A percentile compares a stretch with the other conserved stretches of the same genome.
These are phyloP conservation scores for Drechslera avenae DNA, from an alignment of 2,329 filamentous ascomycete genomes.

Conservation along the genomic window DNA sequence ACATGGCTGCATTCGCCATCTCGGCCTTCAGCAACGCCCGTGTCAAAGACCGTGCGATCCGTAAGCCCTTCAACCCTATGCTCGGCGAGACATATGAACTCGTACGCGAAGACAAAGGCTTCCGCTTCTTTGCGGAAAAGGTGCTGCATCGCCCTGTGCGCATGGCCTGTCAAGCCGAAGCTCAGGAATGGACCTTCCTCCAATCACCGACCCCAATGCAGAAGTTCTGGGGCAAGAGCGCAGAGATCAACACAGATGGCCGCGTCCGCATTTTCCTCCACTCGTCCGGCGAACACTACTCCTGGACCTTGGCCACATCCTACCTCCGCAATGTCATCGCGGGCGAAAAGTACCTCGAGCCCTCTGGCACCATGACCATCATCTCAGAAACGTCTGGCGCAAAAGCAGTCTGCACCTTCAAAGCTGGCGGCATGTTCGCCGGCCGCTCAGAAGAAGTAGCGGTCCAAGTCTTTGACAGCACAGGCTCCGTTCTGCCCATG, in stretches of 20 bases:
- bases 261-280: conserved; percentile 79
- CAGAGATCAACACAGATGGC: conserved; percentile 91
- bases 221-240: conserved; percentile 98
- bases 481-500: conserved; percentile 68
- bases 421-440: conserved; percentile 95
- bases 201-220: conserved; percentile 89
- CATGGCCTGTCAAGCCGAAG: conserved; percentile 91
- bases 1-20: conserved; percentile 88
- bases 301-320: conserved; percentile 84
- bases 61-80: conserved; percentile 97
- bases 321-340: conserved; percentile 96
- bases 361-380: conserved; percentile 86
- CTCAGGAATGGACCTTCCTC: conserved; percentile 80
- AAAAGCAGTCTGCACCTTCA: conserved; percentile 87
- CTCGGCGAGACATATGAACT: conserved; percentile 95
- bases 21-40: conserved; percentile 82
- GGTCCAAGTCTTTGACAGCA: conserved; percentile 71
- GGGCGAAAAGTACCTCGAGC: conserved; percentile 97
- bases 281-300: conserved; percentile 78
- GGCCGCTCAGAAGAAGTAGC: conserved; percentile 89
- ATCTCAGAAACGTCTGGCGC: conserved; percentile 82
- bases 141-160: conserved; percentile 90
- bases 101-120: conserved; percentile 82
- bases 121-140: conserved; percentile 93
- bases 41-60: conserved; percentile 86